These are phyloP conservation scores for Ogataea minuta DNA, from an alignment of 805 yeast species.

Conservation along the genomic window DNA sequence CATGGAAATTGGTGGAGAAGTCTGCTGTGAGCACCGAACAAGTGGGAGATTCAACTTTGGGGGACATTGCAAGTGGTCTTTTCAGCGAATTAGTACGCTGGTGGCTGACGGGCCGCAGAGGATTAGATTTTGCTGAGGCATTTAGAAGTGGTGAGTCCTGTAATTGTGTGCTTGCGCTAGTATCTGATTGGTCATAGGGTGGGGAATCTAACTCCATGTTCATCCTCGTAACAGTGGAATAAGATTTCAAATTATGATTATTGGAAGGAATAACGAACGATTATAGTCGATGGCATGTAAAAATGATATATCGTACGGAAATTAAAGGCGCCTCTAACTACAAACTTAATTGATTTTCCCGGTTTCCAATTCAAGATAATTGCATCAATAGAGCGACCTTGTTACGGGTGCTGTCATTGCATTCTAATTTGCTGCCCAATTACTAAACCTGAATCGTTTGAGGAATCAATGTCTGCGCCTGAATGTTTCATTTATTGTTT, in stretches of 20 bases:
- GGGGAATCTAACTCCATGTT: constrained; percentile 31
- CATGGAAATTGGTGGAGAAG: constrained; percentile 38
- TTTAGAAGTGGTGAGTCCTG: constrained; percentile 26
- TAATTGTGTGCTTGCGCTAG: constrained; percentile 14
- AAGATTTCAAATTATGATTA: neutral
- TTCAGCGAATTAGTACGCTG: constrained; percentile 28
- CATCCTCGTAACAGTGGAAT: constrained; percentile 7
- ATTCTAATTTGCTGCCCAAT: neutral
- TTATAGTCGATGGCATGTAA: constrained; percentile 6
- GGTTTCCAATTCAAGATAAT: constrained; percentile 5
- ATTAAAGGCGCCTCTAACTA: constrained; percentile 7
- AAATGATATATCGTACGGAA: constrained; percentile 7
- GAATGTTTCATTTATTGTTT: constrained; percentile 12
- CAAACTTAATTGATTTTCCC: constrained; percentile 2
- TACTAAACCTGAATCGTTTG: neutral
- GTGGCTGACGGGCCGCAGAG: constrained; percentile 13
- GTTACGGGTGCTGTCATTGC: neutral
- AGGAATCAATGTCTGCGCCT: neutral
- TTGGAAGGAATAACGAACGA: neutral
- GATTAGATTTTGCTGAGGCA: constrained; percentile 5
- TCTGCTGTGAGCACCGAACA: constrained; percentile 38
- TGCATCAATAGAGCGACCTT: constrained; percentile 2
- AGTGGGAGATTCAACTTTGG: constrained; percentile 41
- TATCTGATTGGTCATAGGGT: constrained; percentile 13
- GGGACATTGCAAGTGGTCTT: constrained; percentile 34